These are phyloP conservation scores for Seiridium cupressi DNA, from an alignment of 2,329 filamentous ascomycete species.

Conservation along the genomic window DNA sequence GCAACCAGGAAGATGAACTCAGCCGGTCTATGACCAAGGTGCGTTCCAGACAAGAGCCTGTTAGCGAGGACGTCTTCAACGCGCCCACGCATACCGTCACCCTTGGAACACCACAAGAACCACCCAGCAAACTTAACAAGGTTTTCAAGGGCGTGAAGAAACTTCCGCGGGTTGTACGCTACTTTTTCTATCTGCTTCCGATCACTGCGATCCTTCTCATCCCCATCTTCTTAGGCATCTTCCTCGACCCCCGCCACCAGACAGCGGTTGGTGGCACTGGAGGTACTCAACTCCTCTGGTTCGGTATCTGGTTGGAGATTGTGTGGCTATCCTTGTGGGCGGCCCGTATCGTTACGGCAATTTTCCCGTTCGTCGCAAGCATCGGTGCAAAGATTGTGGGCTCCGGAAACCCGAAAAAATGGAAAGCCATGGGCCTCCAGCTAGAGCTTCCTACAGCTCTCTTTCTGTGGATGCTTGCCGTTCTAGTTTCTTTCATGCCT, in stretches of 20 bases:
- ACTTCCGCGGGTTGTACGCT: slow-evolving; percentile 65
- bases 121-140: slow-evolving; percentile 59
- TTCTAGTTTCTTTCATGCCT: slow-evolving; percentile 82
- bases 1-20: slow-evolving; percentile 12
- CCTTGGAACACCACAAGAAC: slow-evolving; percentile 41
- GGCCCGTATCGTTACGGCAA: slow-evolving; percentile 52
- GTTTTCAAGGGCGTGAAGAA: slow-evolving; percentile 54
- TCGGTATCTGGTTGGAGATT: slow-evolving; percentile 92
- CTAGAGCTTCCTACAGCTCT: slow-evolving; percentile 82
- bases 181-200: slow-evolving; percentile 70
- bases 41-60: slow-evolving; percentile 9
- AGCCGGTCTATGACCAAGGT: slow-evolving; percentile 19
- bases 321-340: slow-evolving; percentile 92
- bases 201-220: slow-evolving; percentile 63
- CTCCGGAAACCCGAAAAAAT: slow-evolving; percentile 88
- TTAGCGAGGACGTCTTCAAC: slow-evolving; percentile 28
- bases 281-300: slow-evolving; percentile 81
- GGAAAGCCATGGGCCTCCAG: slow-evolving; percentile 83
- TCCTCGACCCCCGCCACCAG: slow-evolving; percentile 44
- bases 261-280: slow-evolving; percentile 63
- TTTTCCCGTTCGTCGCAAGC: slow-evolving; percentile 46
- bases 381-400: slow-evolving; percentile 67
- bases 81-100: slow-evolving; percentile 14
- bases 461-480: slow-evolving; percentile 89
- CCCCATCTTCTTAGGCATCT: slow-evolving; percentile 63